Conservation (phyloP, 2,329 filamentous ascomycete genomes). For the Penicillium sp. region DNA sequence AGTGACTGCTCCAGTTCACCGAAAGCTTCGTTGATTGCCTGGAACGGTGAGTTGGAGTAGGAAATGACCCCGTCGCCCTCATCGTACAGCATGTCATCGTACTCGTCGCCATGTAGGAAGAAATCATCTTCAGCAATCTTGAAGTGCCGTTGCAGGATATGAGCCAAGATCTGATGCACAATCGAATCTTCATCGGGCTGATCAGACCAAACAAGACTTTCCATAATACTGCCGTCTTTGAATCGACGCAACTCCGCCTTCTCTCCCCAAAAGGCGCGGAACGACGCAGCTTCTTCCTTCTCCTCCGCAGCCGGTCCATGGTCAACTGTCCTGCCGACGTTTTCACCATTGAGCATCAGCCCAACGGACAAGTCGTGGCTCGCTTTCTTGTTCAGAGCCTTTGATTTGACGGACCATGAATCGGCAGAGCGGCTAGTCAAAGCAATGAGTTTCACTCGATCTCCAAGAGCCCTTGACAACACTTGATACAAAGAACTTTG, state of each 20-base stretch:
- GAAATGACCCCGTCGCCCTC: conserved; percentile 41
- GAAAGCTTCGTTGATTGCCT: conserved; percentile 70
- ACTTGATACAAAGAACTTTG: conserved; percentile 59
- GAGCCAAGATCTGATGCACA: conserved; percentile 75
- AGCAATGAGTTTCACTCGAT: conserved; percentile 71
- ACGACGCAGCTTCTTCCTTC: conserved; percentile 76
- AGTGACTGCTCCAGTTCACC: conserved; percentile 74
- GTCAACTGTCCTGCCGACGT: conserved; percentile 76
- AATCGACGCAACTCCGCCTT: conserved; percentile 92
- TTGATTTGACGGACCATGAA: conserved; percentile 53
- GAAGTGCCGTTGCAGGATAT: conserved; percentile 71
- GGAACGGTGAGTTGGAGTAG: conserved; percentile 59
- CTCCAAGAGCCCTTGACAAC: conserved; percentile 71
- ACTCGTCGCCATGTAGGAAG: conserved; percentile 53
- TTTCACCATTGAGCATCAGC: conserved; percentile 71
- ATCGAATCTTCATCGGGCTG: conserved; percentile 63
- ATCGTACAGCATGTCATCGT: conserved; percentile 42
- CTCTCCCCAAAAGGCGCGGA: conserved; percentile 91
- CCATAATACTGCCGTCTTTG: conserved; percentile 90
- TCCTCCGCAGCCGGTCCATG: conserved; percentile 85
- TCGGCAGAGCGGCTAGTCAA: conserved; percentile 48
- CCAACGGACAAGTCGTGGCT: conserved; percentile 59
- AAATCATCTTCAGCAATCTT: conserved; percentile 59
- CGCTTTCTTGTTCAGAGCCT: conserved; percentile 33
- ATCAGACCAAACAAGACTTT: conserved; percentile 84